Percentiles rank a stretch among this genome's conserved stretches.
phyloP scores from a whole-genome alignment of 2,329 filamentous ascomycete species.

The Chaetoscypha palmicola region DNA sequence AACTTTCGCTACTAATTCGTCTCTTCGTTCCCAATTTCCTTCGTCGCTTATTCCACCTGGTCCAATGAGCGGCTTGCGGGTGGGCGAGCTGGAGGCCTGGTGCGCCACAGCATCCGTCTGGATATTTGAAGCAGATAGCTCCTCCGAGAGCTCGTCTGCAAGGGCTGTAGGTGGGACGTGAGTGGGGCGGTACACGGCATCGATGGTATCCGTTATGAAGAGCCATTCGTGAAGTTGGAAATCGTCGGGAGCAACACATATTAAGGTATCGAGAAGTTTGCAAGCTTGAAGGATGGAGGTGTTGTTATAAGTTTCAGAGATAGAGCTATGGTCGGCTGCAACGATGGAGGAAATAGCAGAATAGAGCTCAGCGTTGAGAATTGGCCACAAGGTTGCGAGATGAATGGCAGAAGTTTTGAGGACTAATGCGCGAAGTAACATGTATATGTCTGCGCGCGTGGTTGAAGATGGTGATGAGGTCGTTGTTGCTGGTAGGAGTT shows the following conservation, averaged over 20 bases:
- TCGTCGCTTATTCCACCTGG: constrained; percentile 45
- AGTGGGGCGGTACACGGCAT: constrained; percentile 79
- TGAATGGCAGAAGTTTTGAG: constrained; percentile 75
- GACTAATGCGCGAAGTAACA: constrained; percentile 75
- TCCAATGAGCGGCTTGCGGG: constrained; percentile 36
- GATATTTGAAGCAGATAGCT: constrained; percentile 38
- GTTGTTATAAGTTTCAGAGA: constrained; percentile 69
- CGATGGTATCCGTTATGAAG: constrained; percentile 93
- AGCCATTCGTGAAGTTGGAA: constrained; percentile 99
- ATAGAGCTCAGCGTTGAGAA: constrained; percentile 81
- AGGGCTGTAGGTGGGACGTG: constrained; percentile 65
- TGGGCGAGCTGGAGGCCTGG: constrained; percentile 19
- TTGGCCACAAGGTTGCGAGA: constrained; percentile 80
- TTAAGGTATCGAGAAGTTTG: constrained; percentile 84
- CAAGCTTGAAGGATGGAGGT: constrained; percentile 79
- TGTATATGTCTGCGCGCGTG: constrained; percentile 82
- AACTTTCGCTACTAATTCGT: constrained; percentile 68
- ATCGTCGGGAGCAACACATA: constrained; percentile 83
- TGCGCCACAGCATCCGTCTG: constrained; percentile 21
- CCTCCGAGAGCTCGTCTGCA: constrained; percentile 77
- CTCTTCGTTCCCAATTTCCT: constrained; percentile 50
- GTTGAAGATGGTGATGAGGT: constrained; percentile 88
- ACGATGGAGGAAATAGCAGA: constrained; percentile 69
- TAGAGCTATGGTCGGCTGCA: constrained; percentile 54
- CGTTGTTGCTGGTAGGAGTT: constrained; percentile 74